Conservation (phyloP, 1,139 yeast genomes). For the Zhuliangozyma parablackwelliae region DNA sequence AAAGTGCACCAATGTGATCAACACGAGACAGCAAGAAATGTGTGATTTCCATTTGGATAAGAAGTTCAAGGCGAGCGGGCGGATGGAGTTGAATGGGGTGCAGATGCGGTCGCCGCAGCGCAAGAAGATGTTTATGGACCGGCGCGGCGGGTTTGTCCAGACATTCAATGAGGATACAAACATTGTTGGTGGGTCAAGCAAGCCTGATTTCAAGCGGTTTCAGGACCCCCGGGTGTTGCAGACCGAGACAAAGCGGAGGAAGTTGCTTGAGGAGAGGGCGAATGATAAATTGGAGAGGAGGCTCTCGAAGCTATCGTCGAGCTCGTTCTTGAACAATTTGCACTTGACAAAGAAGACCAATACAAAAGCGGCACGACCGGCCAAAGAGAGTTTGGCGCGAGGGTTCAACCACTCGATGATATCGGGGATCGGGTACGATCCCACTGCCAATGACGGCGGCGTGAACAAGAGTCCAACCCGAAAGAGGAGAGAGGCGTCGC, state of each 20-base stretch:
- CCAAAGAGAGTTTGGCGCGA: conserved; percentile 9
- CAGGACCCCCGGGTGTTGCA: conserved; percentile 44
- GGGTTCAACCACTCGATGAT: conserved; percentile 37
- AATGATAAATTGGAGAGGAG: conserved; percentile 33
- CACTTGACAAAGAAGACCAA: conserved; percentile 2
- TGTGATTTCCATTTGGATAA: conserved; percentile 73
- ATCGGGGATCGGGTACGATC: conserved; percentile 49
- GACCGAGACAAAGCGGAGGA: conserved; percentile 31
- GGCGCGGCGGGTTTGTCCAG: conserved; percentile 9
- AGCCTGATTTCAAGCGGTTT: conserved; percentile 23
- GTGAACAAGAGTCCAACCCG: conserved; percentile 10
- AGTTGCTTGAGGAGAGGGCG: conserved; percentile 27
- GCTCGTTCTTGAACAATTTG: conserved; percentile 7
- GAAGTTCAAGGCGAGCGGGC: conserved; percentile 47
- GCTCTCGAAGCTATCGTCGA: conserved; percentile 13
- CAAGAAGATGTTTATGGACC: conserved; percentile 19
- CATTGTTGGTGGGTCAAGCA: conserved; percentile 11
- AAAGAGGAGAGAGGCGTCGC: conserved; percentile 11
- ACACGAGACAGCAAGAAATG: conserved; percentile 45
- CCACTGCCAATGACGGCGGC: conserved; percentile 22
- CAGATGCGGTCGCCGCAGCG: conserved; percentile 37
- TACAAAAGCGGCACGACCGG: neutral
- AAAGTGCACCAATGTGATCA: conserved; percentile 58
- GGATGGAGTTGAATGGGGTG: conserved; percentile 74
- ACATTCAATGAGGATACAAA: conserved; percentile 25